Percentiles rank a stretch among this genome's conserved stretches.
phyloP scores from a whole-genome alignment of 768 basidiomycete species.

The Multifurca ochricompacta region DNA sequence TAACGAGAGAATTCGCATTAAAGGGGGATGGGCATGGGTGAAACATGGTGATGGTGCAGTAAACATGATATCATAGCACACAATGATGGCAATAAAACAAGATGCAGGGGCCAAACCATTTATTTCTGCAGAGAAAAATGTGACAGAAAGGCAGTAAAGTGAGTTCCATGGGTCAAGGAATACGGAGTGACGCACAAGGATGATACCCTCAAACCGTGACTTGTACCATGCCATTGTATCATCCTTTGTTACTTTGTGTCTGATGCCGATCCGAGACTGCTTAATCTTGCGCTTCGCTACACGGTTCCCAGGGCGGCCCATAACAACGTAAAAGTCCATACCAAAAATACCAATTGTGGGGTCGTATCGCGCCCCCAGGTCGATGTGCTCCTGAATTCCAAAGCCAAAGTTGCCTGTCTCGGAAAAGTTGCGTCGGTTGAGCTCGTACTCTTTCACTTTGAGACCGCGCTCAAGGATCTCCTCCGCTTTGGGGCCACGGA shows the following conservation, averaged over 20 bases:
- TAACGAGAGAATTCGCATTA: too few relatives aligned
- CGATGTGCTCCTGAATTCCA: constrained; percentile 99
- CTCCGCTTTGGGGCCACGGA: constrained; percentile 98
- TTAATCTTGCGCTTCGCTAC: constrained; percentile 87
- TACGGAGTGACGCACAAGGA: constrained; percentile 58
- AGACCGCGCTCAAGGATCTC: constrained; percentile 98
- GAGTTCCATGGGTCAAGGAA: too few relatives aligned
- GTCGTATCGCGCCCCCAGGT: constrained; percentile 97
- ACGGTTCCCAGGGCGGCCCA: constrained; percentile 92
- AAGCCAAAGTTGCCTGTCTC: constrained; percentile 99
- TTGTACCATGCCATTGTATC: constrained; percentile 99
- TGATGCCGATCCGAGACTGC: constrained; percentile 78
- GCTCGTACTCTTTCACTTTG: constrained; percentile 99
- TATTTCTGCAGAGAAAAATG: constrained; percentile 12
- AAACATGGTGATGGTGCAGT: constrained; percentile 9
- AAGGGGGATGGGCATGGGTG: constrained; percentile 5
- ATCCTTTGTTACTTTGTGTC: constrained; percentile 90
- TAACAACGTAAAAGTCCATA: constrained; percentile 98
- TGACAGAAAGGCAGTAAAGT: neutral
- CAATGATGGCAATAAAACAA: neutral
- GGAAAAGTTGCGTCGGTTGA: constrained; percentile 94
- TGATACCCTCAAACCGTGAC: constrained; percentile 97
- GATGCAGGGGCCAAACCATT: neutral
- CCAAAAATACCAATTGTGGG: constrained; percentile 98
- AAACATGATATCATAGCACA: constrained; percentile 6